These are phyloP conservation scores for Thozetella sp. DNA, from an alignment of 495 filamentous ascomycete genomes.

Conservation along the genomic window DNA sequence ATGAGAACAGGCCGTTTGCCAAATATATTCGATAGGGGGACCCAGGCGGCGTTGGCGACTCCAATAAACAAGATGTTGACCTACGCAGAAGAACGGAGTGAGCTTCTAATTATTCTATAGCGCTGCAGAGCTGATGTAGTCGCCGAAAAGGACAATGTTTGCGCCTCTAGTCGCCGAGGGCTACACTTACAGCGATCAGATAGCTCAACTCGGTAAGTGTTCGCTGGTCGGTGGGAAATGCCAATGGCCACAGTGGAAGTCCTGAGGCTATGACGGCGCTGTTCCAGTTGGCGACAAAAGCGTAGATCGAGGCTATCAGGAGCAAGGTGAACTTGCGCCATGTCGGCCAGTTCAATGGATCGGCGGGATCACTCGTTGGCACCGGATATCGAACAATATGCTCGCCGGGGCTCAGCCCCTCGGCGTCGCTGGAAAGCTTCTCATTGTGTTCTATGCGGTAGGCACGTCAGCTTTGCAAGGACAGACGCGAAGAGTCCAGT, in stretches of 20 bases:
- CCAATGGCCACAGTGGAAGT: slow-evolving; percentile 23
- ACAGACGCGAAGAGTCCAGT: no score
- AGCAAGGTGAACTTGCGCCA: slow-evolving; percentile 28
- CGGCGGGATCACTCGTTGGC: slow-evolving; percentile 23
- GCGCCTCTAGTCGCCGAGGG: background rate
- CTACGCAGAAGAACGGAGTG: slow-evolving; percentile 4
- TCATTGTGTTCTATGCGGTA: slow-evolving; percentile 5
- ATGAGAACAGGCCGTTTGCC: slow-evolving; percentile 57
- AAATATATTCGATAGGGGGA: slow-evolving; percentile 58
- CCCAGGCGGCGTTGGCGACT: slow-evolving; percentile 43
- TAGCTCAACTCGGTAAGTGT: slow-evolving; percentile 15
- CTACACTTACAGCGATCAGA: slow-evolving; percentile 19
- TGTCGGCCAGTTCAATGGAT: slow-evolving; percentile 28
- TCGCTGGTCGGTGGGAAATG: slow-evolving; percentile 17
- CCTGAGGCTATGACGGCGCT: slow-evolving; percentile 23
- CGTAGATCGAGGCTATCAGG: slow-evolving; percentile 18
- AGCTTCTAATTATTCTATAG: no score
- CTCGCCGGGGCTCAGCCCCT: background rate
- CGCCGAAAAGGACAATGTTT: background rate
- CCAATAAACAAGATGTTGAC: slow-evolving; percentile 25
- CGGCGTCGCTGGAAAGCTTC: background rate
- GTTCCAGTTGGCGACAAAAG: slow-evolving; percentile 26
- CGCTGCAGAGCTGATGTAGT: no score
- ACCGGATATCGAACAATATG: slow-evolving; percentile 17
- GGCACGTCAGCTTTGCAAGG: slow-evolving; percentile 14